Conservation (phyloP, 495 filamentous ascomycete genomes). For the Penicillium flavigenum region DNA sequence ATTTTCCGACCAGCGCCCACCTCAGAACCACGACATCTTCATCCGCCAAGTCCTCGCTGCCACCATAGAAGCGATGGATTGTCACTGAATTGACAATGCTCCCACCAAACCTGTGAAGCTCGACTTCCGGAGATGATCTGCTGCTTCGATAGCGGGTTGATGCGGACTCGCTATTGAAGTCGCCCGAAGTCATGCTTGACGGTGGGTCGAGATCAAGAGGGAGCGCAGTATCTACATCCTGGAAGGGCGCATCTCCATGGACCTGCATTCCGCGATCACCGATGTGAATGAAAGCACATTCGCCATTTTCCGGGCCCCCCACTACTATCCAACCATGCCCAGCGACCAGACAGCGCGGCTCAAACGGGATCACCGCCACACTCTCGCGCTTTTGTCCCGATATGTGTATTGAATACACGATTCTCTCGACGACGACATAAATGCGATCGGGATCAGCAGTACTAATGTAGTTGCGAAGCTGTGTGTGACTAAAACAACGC, state of each 20-base stretch:
- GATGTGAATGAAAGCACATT: constrained; percentile 76
- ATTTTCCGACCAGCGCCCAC: constrained; percentile 25
- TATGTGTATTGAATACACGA: constrained; percentile 73
- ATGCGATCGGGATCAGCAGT: constrained; percentile 71
- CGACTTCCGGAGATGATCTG: constrained; percentile 45
- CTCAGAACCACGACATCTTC: constrained; percentile 67
- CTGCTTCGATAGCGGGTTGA: constrained; percentile 35
- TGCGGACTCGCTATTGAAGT: constrained; percentile 24
- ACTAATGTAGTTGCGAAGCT: constrained; percentile 88
- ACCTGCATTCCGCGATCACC: constrained; percentile 35
- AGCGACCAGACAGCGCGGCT: constrained; percentile 79
- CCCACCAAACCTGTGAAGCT: constrained; percentile 53
- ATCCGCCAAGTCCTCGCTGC: constrained; percentile 46
- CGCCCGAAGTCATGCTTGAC: constrained; percentile 29
- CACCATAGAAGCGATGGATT: constrained; percentile 58
- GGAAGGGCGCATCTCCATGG: constrained; percentile 35
- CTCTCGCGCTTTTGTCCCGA: constrained; percentile 69
- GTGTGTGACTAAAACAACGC: constrained; percentile 70
- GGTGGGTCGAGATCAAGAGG: constrained; percentile 55
- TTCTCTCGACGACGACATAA: constrained; percentile 74
- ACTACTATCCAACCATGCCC: constrained; percentile 85
- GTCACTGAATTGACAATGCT: constrained; percentile 71
- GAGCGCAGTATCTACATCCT: constrained; percentile 59
- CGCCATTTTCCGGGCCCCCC: constrained; percentile 76
- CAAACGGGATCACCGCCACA: constrained; percentile 76